A percentile compares a stretch with the other conserved stretches of the same genome.
These are phyloP conservation scores for Neurospora sp. DNA, from an alignment of 495 filamentous ascomycete genomes.

Conservation along the genomic window DNA sequence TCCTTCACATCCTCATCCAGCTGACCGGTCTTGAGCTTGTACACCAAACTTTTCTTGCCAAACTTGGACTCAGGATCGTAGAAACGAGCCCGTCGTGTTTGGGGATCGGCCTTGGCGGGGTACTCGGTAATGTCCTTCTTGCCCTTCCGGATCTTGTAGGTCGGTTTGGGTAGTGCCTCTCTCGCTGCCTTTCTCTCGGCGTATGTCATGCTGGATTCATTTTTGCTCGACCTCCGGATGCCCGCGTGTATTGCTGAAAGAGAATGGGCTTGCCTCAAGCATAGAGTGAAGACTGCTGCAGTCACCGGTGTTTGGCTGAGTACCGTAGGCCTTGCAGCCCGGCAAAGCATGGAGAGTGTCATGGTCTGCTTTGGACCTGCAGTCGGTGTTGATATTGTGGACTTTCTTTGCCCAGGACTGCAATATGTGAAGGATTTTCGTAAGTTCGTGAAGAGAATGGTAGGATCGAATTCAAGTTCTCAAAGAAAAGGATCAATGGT, in stretches of 20 bases:
- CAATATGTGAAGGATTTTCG: background rate
- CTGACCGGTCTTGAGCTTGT: slow-evolving; percentile 25
- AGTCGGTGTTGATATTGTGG: background rate
- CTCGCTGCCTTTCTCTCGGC: slow-evolving; percentile 16
- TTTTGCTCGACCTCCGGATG: slow-evolving; percentile 11
- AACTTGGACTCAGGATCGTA: slow-evolving; percentile 27
- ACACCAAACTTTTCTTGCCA: slow-evolving; percentile 38
- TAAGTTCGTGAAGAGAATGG: background rate
- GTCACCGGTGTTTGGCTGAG: background rate
- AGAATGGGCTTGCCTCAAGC: slow-evolving; percentile 8
- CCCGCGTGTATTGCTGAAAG: slow-evolving; percentile 24
- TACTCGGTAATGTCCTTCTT: slow-evolving; percentile 34
- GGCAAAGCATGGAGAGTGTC: slow-evolving; percentile 13
- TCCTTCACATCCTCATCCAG: slow-evolving; percentile 13
- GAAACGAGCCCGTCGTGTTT: slow-evolving; percentile 33
- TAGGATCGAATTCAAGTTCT: background rate
- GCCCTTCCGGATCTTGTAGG: slow-evolving; percentile 32
- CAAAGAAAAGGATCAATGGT: background rate
- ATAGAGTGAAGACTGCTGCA: slow-evolving; percentile 1
- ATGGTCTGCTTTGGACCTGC: slow-evolving; percentile 5
- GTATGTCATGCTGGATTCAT: slow-evolving; percentile 13
- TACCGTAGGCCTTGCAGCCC: slow-evolving; percentile 9
- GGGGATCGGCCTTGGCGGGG: slow-evolving; percentile 18
- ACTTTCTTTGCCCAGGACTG: background rate
- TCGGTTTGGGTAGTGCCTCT: slow-evolving; percentile 9